Conservation (phyloP, 129 eudicot species). For the Helichrysum umbraculigerum region DNA sequence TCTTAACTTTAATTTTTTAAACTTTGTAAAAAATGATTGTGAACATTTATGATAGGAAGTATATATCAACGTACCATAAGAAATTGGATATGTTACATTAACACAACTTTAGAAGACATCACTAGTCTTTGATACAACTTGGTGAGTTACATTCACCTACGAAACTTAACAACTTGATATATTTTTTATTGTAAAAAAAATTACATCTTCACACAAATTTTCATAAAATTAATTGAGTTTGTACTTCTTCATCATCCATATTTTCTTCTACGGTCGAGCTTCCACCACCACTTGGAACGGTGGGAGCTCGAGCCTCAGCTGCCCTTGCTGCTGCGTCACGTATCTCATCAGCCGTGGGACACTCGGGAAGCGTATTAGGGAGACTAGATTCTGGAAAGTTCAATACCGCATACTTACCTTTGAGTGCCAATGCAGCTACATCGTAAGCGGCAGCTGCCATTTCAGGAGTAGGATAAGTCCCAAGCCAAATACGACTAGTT, state of each 20-base stretch:
- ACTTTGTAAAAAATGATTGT: too few species aligned
- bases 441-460: conserved; percentile 61
- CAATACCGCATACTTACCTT: conserved; percentile 56
- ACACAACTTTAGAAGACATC: background rate
- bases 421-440: conserved; percentile 50
- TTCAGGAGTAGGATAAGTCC: conserved; percentile 46
- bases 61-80: background rate
- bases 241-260: too few species aligned
- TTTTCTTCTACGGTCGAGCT: background rate
- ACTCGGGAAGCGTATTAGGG: conserved; percentile 53
- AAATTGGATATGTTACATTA: conserved; percentile 19
- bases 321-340: conserved; percentile 75
- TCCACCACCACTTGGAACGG: background rate
- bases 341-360: conserved; percentile 54
- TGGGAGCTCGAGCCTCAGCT: conserved; percentile 49
- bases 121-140: conserved; percentile 12
- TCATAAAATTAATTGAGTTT: too few species aligned
- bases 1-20: too few species aligned
- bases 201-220: too few species aligned
- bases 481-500: conserved; percentile 44
- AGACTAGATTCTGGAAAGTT: conserved; percentile 68
- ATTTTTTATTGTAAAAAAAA: too few species aligned
- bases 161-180: too few species aligned
- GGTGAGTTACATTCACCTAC: too few species aligned
- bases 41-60: too few species aligned